phyloP scores from a whole-genome alignment of 805 yeast genomes.

The Barnettozyma sucrosica region DNA sequence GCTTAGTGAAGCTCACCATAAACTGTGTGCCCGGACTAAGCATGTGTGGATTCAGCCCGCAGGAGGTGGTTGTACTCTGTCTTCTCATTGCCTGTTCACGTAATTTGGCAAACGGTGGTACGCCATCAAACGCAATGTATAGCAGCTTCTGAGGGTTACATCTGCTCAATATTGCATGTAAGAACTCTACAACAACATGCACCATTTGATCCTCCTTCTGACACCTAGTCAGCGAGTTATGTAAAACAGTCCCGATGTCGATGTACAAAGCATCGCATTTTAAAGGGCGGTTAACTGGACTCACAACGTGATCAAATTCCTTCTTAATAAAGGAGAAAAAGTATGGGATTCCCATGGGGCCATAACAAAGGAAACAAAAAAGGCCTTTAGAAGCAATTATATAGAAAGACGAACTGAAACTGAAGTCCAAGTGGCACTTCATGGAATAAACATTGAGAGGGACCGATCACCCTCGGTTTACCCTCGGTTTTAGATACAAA shows the following conservation, averaged over 20 bases:
- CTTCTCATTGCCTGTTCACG: constrained; percentile 91
- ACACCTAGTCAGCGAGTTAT: constrained; percentile 70
- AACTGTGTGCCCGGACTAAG: constrained; percentile 95
- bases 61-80: constrained; percentile 75
- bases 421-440: too few species aligned
- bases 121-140: constrained; percentile 95
- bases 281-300: background rate
- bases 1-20: constrained; percentile 73
- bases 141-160: constrained; percentile 68
- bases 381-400: background rate
- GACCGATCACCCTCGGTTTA: background rate
- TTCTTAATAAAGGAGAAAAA: constrained; percentile 11
- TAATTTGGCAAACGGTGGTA: constrained; percentile 95
- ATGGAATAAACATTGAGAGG: too few species aligned
- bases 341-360: constrained; percentile 20
- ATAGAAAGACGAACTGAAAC: too few species aligned
- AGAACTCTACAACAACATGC: constrained; percentile 38
- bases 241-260: constrained; percentile 92
- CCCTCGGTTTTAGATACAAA: too few species aligned
- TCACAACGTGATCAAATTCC: constrained; percentile 6
- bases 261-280: constrained; percentile 87
- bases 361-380: background rate
- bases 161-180: constrained; percentile 18
- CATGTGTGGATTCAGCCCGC: constrained; percentile 77
- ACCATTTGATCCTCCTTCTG: constrained; percentile 67